These are phyloP conservation scores for Astrothelium subdiscretum DNA, from an alignment of 495 filamentous ascomycete species.

Conservation along the genomic window DNA sequence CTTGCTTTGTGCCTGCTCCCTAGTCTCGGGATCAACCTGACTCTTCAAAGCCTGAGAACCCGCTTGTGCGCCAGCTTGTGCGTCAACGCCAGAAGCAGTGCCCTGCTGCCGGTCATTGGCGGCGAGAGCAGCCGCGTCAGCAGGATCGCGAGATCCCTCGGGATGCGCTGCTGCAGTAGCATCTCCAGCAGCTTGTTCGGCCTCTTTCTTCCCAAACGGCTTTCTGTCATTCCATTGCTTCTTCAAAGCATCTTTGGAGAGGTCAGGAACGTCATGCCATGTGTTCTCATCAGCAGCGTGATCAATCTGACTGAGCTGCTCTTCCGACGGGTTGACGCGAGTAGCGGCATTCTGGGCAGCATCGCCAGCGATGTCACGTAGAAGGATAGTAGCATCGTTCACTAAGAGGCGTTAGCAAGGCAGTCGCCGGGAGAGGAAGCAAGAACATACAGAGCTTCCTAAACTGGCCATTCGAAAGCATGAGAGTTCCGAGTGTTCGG, in stretches of 20 bases:
- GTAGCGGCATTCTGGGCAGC: constrained; percentile 73
- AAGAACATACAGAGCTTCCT: constrained; percentile 68
- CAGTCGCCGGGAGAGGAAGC: background rate
- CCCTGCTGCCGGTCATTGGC: constrained; percentile 36
- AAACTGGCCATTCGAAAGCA: constrained; percentile 95
- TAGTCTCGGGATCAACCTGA: constrained; percentile 47
- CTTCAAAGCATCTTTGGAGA: constrained; percentile 56
- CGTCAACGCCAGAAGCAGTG: constrained; percentile 41
- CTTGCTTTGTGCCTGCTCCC: constrained; percentile 33
- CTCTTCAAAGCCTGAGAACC: constrained; percentile 41
- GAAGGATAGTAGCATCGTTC: constrained; percentile 68
- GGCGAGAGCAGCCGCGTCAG: constrained; percentile 33
- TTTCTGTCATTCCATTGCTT: constrained; percentile 48
- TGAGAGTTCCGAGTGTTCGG: constrained; percentile 72
- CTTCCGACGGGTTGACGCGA: constrained; percentile 64
- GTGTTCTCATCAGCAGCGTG: constrained; percentile 73
- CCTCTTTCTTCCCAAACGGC: constrained; percentile 39
- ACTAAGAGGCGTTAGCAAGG: constrained; percentile 43
- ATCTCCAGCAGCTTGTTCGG: constrained; percentile 39
- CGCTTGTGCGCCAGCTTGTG: constrained; percentile 35
- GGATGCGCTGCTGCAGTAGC: constrained; percentile 44
- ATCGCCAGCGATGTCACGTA: constrained; percentile 85
- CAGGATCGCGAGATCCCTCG: constrained; percentile 37
- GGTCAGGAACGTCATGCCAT: constrained; percentile 83
- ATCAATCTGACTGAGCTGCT: constrained; percentile 68